phyloP scores from a whole-genome alignment of 208 protist genomes.

The Trypanosoma cruzi region DNA sequence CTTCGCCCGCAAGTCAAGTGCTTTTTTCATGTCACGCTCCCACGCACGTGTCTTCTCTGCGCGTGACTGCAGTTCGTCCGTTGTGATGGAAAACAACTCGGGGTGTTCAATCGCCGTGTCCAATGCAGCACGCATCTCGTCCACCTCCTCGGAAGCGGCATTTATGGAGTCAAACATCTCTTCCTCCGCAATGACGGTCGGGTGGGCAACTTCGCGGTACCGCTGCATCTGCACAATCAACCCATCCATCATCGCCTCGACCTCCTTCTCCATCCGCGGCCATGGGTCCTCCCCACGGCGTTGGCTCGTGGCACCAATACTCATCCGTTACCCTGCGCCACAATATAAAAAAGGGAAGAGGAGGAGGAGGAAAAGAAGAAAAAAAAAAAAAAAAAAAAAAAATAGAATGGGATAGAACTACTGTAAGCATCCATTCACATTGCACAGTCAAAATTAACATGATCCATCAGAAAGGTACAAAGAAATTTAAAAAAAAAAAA shows the following conservation, averaged over 20 bases:
- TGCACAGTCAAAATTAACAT: too few relatives aligned
- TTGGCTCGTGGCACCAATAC: not conserved
- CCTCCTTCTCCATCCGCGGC: conserved; percentile 81
- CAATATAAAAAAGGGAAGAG: not conserved
- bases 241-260: conserved; percentile 69
- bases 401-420: not conserved
- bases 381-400: conserved; percentile 5
- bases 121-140: conserved; percentile 80
- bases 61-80: conserved; percentile 68
- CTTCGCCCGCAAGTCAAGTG: conserved; percentile 55
- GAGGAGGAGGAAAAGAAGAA: conserved; percentile 17
- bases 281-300: conserved; percentile 74
- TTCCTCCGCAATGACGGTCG: conserved; percentile 72
- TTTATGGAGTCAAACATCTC: conserved; percentile 69
- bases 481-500: too few relatives aligned
- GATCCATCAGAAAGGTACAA: too few relatives aligned
- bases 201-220: conserved; percentile 42
- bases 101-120: conserved; percentile 82
- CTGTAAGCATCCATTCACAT: not conserved
- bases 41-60: conserved; percentile 65
- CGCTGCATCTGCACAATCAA: conserved; percentile 59
- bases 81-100: conserved; percentile 71
- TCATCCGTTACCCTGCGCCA: conserved; percentile 6
- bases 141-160: conserved; percentile 61
- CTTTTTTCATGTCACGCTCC: conserved; percentile 76